A percentile compares a stretch with the other conserved stretches of the same genome.
These are phyloP conservation scores for Pseudocercospora pini-densiflorae DNA, from an alignment of 2,329 filamentous ascomycete genomes.

Conservation along the genomic window DNA sequence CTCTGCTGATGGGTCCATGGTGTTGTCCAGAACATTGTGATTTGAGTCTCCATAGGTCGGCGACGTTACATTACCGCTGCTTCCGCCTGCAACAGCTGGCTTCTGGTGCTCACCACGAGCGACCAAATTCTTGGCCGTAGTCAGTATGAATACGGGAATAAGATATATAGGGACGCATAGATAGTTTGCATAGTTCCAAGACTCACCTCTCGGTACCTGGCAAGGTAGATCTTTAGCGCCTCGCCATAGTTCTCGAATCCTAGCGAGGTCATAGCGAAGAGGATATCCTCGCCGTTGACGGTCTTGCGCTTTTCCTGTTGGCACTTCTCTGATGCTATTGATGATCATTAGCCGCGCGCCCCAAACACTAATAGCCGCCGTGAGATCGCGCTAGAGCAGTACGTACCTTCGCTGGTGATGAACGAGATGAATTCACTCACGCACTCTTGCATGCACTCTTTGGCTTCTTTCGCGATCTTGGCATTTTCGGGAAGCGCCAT, in stretches of 20 bases:
- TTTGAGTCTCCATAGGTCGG: constrained; percentile 43
- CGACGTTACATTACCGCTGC: constrained; percentile 36
- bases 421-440: constrained; percentile 99
- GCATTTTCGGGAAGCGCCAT: constrained; percentile 95
- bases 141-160: constrained; percentile 24
- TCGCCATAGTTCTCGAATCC: constrained; percentile 99
- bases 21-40: constrained; percentile 48
- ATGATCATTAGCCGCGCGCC: constrained; percentile 24
- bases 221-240: constrained; percentile 95
- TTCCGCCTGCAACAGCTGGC: constrained; percentile 44
- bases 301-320: constrained; percentile 99
- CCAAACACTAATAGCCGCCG: constrained; percentile 22
- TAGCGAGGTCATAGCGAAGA: constrained; percentile 98
- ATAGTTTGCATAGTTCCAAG: constrained; percentile 30
- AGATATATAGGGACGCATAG: constrained; percentile 24
- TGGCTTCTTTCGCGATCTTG: constrained; percentile 95
- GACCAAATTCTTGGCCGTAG: constrained; percentile 69
- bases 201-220: constrained; percentile 96
- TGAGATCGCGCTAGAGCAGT: constrained; percentile 23
- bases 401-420: constrained; percentile 96
- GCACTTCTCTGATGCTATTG: constrained; percentile 92
- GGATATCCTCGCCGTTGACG: constrained; percentile 96
- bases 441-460: constrained; percentile 99
- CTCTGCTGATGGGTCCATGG: constrained; percentile 48
- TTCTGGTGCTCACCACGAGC: constrained; percentile 70